Conservation (phyloP, 2,329 filamentous ascomycete species). For the Ophiocordyceps unilateralis region DNA sequence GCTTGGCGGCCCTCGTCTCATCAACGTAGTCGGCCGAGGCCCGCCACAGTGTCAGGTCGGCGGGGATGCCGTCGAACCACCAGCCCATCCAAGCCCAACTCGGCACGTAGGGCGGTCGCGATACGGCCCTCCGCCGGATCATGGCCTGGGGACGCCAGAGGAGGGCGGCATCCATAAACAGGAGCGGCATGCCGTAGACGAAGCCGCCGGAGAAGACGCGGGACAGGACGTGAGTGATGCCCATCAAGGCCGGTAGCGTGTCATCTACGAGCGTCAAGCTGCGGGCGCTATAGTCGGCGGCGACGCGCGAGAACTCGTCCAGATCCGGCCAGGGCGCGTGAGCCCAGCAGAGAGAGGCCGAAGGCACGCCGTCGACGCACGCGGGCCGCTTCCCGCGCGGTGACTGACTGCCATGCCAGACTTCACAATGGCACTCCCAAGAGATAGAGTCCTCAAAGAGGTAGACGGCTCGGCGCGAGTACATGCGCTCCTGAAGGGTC, state of each 20-base stretch:
- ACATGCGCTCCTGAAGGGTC: conserved; percentile 25
- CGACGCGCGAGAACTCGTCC: conserved; percentile 26
- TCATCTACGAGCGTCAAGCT: conserved; percentile 22
- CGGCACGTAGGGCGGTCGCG: conserved; percentile 20
- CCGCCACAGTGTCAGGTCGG: conserved; percentile 24
- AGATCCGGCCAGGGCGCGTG: conserved; percentile 27
- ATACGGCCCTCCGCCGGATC: conserved; percentile 19
- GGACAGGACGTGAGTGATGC: conserved; percentile 24
- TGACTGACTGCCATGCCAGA: conserved; percentile 20
- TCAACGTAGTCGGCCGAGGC: conserved; percentile 26
- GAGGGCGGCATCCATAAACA: conserved; percentile 26
- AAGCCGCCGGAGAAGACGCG: conserved; percentile 24
- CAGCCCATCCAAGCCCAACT: conserved; percentile 32
- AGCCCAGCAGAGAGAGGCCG: conserved; percentile 18
- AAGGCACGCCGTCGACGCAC: conserved; percentile 15
- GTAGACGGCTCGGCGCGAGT: conserved; percentile 24
- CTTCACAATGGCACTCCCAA: conserved; percentile 28
- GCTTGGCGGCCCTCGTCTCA: conserved; percentile 14
- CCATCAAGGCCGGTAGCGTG: conserved; percentile 23
- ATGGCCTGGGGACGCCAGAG: conserved; percentile 27
- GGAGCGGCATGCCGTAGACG: conserved; percentile 26
- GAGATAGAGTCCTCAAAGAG: conserved; percentile 25
- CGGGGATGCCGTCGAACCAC: conserved; percentile 26
- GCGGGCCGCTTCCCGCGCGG: conserved; percentile 13
- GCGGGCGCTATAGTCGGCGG: conserved; percentile 24